A percentile compares a stretch with the other conserved stretches of the same genome.
These are phyloP conservation scores for Eimeria necatrix DNA, from an alignment of 169 alveolate genomes.

Conservation along the genomic window DNA sequence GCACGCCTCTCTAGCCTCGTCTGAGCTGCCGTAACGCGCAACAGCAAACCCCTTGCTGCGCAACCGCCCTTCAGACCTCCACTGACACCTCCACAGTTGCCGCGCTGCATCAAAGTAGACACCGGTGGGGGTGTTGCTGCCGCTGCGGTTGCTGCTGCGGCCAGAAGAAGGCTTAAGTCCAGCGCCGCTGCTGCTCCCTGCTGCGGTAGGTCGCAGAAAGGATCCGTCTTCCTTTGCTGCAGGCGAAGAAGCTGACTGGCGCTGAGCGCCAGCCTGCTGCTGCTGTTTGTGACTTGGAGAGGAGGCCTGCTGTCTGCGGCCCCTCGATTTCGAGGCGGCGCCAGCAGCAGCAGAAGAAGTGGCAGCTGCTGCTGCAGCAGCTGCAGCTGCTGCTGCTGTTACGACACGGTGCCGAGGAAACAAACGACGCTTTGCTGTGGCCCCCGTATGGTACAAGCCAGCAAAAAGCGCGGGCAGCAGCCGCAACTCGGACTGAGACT, in stretches of 20 bases:
- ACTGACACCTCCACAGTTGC: constrained; percentile 93
- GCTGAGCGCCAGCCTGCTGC: constrained; percentile 11
- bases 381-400: neutral
- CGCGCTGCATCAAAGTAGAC: constrained; percentile 83
- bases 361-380: neutral
- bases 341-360: neutral
- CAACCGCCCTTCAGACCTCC: constrained; percentile 93
- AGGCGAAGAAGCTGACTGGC: neutral
- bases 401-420: constrained; percentile 30
- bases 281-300: neutral
- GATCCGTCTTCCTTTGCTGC: neutral
- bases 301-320: neutral
- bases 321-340: neutral
- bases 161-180: neutral
- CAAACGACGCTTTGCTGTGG: neutral
- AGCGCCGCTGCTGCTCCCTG: constrained; percentile 32
- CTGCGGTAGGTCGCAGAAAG: neutral
- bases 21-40: constrained; percentile 88
- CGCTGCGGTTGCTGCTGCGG: constrained; percentile 54
- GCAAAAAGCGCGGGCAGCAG: constrained; percentile 10
- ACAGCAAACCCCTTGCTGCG: constrained; percentile 92
- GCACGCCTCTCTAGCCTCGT: constrained; percentile 91
- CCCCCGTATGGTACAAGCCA: neutral
- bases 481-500: neutral
- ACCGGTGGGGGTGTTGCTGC: constrained; percentile 41